Percentiles rank a stretch among this genome's conserved stretches.
These are phyloP conservation scores for Diplocarpon rosae DNA, from an alignment of 2,329 filamentous ascomycete species.

Conservation along the genomic window DNA sequence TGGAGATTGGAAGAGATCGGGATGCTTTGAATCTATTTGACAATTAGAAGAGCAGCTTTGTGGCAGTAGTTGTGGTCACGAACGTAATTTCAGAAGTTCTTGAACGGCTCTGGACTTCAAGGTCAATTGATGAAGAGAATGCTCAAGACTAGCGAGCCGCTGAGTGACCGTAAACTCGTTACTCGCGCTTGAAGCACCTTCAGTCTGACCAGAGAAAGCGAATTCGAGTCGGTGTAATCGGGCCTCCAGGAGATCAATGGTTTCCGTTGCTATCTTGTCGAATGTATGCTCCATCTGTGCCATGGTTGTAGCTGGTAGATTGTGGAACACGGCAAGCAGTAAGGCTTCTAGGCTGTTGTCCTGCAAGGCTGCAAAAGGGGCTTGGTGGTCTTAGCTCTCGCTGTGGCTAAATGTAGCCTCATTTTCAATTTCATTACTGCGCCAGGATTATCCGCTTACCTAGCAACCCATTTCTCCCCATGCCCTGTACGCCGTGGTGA, in stretches of 20 bases:
- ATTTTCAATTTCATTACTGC: too few relatives aligned
- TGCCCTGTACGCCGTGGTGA: too few relatives aligned
- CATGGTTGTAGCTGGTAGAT: not conserved
- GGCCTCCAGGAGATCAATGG: slow-evolving; percentile 26
- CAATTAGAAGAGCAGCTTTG: slow-evolving; percentile 7
- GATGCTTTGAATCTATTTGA: slow-evolving; percentile 23
- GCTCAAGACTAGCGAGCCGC: slow-evolving; percentile 15
- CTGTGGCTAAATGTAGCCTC: too few relatives aligned
- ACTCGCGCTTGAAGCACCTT: not conserved
- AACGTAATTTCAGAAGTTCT: slow-evolving; percentile 26
- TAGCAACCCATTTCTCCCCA: too few relatives aligned
- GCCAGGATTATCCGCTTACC: too few relatives aligned
- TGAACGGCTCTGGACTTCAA: slow-evolving; percentile 25
- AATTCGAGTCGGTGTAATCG: slow-evolving; percentile 24
- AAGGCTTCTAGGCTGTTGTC: too few relatives aligned
- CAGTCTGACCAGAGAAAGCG: slow-evolving; percentile 16
- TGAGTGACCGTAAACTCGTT: slow-evolving; percentile 7
- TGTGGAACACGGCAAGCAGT: too few relatives aligned
- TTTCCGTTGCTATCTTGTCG: slow-evolving; percentile 24
- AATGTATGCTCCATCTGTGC: slow-evolving; percentile 23
- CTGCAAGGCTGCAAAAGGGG: too few relatives aligned
- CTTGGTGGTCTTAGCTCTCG: too few relatives aligned
- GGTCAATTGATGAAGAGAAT: slow-evolving; percentile 20
- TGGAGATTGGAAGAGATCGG: slow-evolving; percentile 26
- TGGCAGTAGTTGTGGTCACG: not conserved